phyloP scores from a whole-genome alignment of 2,329 filamentous ascomycete species.

The Alternaria sp. region DNA sequence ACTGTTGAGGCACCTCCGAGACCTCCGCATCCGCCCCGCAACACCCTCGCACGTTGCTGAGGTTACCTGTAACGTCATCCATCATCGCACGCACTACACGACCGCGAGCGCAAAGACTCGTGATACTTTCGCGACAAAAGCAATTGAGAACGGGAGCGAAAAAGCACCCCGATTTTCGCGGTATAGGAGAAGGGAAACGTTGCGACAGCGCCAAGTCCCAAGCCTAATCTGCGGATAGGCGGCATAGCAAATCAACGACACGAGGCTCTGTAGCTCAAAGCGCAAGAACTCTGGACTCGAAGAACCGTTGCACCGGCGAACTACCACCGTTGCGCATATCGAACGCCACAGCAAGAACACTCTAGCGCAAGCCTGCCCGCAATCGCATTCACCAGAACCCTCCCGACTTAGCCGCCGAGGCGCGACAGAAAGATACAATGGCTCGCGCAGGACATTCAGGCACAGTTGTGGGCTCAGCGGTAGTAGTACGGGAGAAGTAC shows the following conservation, averaged over 20 bases:
- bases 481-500: constrained; percentile 60
- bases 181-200: constrained; percentile 1
- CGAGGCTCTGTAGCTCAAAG: neutral
- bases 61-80: constrained; percentile 24
- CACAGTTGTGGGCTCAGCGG: constrained; percentile 47
- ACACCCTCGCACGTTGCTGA: constrained; percentile 13
- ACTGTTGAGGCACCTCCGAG: constrained; percentile 13
- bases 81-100: neutral
- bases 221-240: constrained; percentile 12
- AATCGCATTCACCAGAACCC: neutral
- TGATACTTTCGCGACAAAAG: neutral
- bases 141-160: neutral
- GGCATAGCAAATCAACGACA: constrained; percentile 7
- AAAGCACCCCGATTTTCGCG: neutral
- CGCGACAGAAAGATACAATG: constrained; percentile 31
- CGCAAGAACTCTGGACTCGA: neutral
- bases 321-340: neutral
- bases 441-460: constrained; percentile 41
- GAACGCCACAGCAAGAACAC: neutral
- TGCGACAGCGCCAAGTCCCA: constrained; percentile 19
- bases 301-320: neutral
- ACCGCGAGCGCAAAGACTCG: constrained; percentile 3
- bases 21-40: constrained; percentile 19
- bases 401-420: neutral
- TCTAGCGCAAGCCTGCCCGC: neutral